Conservation (phyloP, 805 yeast species). For the Pichia cephalocereana region DNA sequence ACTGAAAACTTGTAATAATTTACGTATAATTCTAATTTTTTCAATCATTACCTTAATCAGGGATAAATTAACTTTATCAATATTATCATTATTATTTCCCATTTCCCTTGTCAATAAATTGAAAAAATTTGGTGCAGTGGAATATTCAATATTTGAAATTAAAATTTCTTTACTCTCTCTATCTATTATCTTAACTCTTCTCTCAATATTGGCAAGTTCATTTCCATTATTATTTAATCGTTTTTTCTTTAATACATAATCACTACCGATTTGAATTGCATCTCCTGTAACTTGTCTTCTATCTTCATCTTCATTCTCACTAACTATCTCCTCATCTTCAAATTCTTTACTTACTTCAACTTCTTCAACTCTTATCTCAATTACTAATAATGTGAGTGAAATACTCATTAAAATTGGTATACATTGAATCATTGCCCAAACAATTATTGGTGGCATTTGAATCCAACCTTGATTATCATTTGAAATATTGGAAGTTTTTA, state of each 20-base stretch:
- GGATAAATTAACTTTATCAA: background rate
- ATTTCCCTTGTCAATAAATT: background rate
- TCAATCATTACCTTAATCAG: conserved; percentile 5
- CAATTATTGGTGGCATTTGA: conserved; percentile 19
- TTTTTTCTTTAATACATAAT: conserved; percentile 2
- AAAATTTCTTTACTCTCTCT: background rate
- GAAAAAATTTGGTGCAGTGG: conserved; percentile 1
- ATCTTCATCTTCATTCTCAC: conserved; percentile 7
- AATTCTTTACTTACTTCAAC: background rate
- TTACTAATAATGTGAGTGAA: background rate
- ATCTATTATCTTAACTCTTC: background rate
- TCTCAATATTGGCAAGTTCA: background rate
- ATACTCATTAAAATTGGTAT: conserved; percentile 3
- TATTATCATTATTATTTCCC: background rate
- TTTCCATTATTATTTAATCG: conserved; percentile 3
- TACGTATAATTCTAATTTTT: conserved; percentile 12
- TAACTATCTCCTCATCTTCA: background rate
- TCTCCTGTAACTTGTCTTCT: conserved; percentile 1
- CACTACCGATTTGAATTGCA: background rate
- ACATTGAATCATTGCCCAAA: conserved; percentile 2
- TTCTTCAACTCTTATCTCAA: conserved; percentile 1
- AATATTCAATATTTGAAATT: conserved; percentile 6
- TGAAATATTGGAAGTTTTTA: conserved; percentile 14
- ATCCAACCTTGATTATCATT: conserved; percentile 32
- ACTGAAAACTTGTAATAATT: conserved; percentile 15